Evolutionary conservation across 306 rosid genomes (phyloP), one percentile per base, ranked within the genome.

Genomic region (Pyrus communis): DNA sequence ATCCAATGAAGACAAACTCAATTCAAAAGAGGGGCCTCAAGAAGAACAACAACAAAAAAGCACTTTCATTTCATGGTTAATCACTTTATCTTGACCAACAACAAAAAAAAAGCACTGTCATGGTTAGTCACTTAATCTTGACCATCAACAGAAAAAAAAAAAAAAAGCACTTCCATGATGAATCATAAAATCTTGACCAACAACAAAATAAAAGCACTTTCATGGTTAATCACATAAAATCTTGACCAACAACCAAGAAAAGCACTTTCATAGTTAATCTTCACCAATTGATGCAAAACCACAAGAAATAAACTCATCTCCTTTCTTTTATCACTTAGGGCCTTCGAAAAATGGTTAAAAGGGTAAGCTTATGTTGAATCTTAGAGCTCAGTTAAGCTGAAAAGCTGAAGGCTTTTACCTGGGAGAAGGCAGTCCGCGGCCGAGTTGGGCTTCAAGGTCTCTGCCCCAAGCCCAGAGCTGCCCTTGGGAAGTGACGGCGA

Each of bases 401-500:
- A 27, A 77, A 55, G 62, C 21, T 27, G 17, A 22, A 46, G 35
- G 57, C 67, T 52, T 18, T 67, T 49, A 90, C 96, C 93, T 80
- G 9, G 90, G 82, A 43, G 90, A 69, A 54, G 86, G 76, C 76
- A 75, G 60, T 2, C 91, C 96, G 69, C 92, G 93, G 69, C 97
- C 95, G 7, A 94, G 96, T 86, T 92, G 98, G 11, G 87, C 91
- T 74, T 92, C 96, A 38, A 83, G 77, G 90, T 94, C 91, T 75
- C 98, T 69, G 63, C 98, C 97, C 97, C 96, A 91, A 70, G 96
- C 87, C 98, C 98, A 94, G 35, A 94, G 85, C 46, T 88, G 81
- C 2, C 91, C 95, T 3, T 73, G 70, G 3, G 89, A 85, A 70
- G 90, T 86, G 75, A 89, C 64, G 18, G 93, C 98, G 13, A 94